Evolutionary conservation across 306 rosid genomes (phyloP).

Genomic region (Ziziphus jujuba): DNA sequence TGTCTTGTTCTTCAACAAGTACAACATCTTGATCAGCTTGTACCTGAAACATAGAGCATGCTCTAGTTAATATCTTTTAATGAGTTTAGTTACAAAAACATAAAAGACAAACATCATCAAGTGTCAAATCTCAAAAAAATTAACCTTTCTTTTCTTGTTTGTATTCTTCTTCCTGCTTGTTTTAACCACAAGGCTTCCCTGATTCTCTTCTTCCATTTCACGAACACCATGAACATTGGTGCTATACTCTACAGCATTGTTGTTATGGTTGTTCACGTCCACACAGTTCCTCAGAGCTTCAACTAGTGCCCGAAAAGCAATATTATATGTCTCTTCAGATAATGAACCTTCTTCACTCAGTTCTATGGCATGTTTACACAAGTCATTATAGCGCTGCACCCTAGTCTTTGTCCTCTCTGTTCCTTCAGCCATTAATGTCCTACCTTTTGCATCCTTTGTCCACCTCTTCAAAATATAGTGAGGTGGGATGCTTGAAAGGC

Average conservation of each 20-base stretch:
- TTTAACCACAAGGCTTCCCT: slow-evolving; percentile 52
- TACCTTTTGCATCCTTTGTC: slow-evolving; percentile 82
- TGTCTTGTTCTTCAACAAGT: slow-evolving; percentile 65
- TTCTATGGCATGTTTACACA: slow-evolving; percentile 75
- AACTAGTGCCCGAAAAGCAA: slow-evolving; percentile 62
- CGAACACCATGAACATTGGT: slow-evolving; percentile 48
- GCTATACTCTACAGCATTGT: slow-evolving; percentile 49
- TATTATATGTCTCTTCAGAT: slow-evolving; percentile 70
- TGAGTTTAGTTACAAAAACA: slow-evolving; percentile 3
- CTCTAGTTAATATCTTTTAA: slow-evolving; percentile 21
- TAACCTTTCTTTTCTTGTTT: slow-evolving; percentile 80
- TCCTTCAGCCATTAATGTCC: slow-evolving; percentile 48
- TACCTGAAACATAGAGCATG: slow-evolving; percentile 45
- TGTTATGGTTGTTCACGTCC: slow-evolving; percentile 60
- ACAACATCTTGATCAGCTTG: slow-evolving; percentile 60
- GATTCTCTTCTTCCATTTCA: slow-evolving; percentile 58
- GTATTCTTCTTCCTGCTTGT: slow-evolving; percentile 65
- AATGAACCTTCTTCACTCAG: slow-evolving; percentile 92
- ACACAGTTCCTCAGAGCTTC: slow-evolving; percentile 87
- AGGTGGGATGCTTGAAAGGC: slow-evolving; percentile 75
- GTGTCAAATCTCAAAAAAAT: slow-evolving; percentile 30
- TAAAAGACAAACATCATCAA: slow-evolving; percentile 18
- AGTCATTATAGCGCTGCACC: slow-evolving; percentile 74
- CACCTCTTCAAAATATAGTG: slow-evolving; percentile 79
- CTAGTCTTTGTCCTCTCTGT: slow-evolving; percentile 54